These are phyloP conservation scores for Colletotrichum euphorbiae DNA, from an alignment of 2,329 filamentous ascomycete species.

Conservation along the genomic window DNA sequence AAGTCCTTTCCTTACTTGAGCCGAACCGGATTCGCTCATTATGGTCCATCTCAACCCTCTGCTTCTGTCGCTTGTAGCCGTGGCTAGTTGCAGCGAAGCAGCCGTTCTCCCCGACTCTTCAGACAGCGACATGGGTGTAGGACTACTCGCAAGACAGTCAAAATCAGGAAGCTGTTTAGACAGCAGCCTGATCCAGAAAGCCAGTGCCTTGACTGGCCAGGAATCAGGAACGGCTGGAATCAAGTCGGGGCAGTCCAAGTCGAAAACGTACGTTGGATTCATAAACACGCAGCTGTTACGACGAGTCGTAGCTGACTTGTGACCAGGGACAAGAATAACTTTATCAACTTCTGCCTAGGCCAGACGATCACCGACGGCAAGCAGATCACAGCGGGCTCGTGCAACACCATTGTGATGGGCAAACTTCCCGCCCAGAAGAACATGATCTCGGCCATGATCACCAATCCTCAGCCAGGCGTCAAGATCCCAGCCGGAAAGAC, in stretches of 20 bases:
- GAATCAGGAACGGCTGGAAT: slow-evolving; percentile 47
- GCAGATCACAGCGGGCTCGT: slow-evolving; percentile 62
- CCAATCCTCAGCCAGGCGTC: slow-evolving; percentile 56
- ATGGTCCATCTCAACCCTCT: neutral
- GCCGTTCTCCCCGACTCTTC: neutral
- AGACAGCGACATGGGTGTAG: no score
- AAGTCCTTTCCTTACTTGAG: no score
- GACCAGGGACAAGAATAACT: slow-evolving; percentile 56
- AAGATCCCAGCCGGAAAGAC: slow-evolving; percentile 52
- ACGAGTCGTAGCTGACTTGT: slow-evolving; percentile 30
- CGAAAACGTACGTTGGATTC: slow-evolving; percentile 52
- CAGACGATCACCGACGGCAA: slow-evolving; percentile 66
- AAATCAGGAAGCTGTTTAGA: slow-evolving; percentile 46
- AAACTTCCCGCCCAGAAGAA: slow-evolving; percentile 61
- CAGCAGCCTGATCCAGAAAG: slow-evolving; percentile 55
- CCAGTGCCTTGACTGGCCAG: slow-evolving; percentile 54
- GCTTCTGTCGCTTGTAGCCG: neutral
- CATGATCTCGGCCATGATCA: slow-evolving; percentile 68
- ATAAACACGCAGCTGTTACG: neutral
- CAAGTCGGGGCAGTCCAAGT: slow-evolving; percentile 50
- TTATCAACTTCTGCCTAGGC: slow-evolving; percentile 70
- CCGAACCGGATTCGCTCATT: neutral
- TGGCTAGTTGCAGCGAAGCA: neutral
- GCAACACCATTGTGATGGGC: slow-evolving; percentile 70
- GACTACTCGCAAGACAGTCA: neutral